A percentile compares a stretch with the other conserved stretches of the same genome.
Conservation (phyloP, 2,329 filamentous ascomycete genomes). For the Arthrinium phaeospermum region DNA sequence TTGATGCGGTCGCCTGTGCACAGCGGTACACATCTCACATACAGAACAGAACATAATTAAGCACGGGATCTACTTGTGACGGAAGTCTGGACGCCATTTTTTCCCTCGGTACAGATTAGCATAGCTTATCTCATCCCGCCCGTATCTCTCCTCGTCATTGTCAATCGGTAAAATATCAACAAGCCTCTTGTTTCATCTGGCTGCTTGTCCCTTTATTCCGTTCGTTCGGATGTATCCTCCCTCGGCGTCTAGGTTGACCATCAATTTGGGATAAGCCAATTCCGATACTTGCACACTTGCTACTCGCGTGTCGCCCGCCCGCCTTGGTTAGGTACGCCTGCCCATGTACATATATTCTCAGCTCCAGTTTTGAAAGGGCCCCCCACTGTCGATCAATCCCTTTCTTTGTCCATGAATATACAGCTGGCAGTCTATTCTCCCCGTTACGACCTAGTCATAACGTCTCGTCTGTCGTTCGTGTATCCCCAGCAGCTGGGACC, state of each 20-base stretch:
- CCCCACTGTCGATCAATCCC: conserved; percentile 16
- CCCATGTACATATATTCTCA: neutral
- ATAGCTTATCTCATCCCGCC: neutral
- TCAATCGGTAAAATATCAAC: neutral
- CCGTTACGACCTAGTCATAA: neutral
- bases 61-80: neutral
- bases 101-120: neutral
- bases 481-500: neutral
- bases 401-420: neutral
- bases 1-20: neutral
- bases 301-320: neutral
- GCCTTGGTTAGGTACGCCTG: neutral
- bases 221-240: neutral
- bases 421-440: neutral
- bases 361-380: neutral
- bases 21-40: neutral
- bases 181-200: neutral
- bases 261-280: neutral
- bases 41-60: no score
- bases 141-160: conserved; percentile 1
- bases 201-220: conserved; percentile 5
- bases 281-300: neutral
- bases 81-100: conserved; percentile 1
- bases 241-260: neutral
- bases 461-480: neutral